Percentiles rank a stretch among this genome's conserved stretches.
These are phyloP conservation scores for Syzygium syzygioides DNA, from an alignment of 441 rosid genomes.

Conservation along the genomic window DNA sequence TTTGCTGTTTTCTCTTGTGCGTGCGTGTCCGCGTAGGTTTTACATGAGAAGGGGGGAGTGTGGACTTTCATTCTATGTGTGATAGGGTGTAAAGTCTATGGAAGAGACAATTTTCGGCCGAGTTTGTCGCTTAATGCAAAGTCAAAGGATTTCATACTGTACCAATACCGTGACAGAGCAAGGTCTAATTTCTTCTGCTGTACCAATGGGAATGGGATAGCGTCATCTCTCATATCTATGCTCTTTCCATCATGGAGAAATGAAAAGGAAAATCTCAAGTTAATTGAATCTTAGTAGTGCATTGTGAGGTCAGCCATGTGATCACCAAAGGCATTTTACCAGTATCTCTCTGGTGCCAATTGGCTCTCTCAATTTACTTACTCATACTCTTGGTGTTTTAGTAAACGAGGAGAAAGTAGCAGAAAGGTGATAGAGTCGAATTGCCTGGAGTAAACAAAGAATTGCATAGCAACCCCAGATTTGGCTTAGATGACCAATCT, in stretches of 20 bases:
- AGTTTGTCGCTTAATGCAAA: not conserved
- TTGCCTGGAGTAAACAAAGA: not conserved
- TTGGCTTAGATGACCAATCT: not conserved
- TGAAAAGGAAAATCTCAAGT: not conserved
- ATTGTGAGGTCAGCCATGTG: not conserved
- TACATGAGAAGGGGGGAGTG: not conserved
- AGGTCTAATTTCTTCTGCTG: not conserved
- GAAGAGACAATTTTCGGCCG: not conserved
- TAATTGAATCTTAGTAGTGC: not conserved
- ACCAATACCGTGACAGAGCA: not conserved
- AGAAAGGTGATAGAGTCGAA: not conserved
- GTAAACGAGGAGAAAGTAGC: not conserved
- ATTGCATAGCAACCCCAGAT: not conserved
- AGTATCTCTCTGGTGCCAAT: not conserved
- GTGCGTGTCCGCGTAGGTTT: not conserved
- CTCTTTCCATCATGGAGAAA: not conserved
- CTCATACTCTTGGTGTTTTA: not conserved
- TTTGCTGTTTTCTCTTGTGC: not conserved
- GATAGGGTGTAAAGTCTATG: not conserved
- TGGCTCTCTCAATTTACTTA: not conserved
- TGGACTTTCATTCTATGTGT: not conserved
- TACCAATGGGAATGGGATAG: not conserved
- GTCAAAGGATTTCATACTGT: not conserved
- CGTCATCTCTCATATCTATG: not conserved
- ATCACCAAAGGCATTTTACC: not conserved